These are phyloP conservation scores for Vigna radiata DNA, from an alignment of 306 rosid species.

Conservation along the genomic window DNA sequence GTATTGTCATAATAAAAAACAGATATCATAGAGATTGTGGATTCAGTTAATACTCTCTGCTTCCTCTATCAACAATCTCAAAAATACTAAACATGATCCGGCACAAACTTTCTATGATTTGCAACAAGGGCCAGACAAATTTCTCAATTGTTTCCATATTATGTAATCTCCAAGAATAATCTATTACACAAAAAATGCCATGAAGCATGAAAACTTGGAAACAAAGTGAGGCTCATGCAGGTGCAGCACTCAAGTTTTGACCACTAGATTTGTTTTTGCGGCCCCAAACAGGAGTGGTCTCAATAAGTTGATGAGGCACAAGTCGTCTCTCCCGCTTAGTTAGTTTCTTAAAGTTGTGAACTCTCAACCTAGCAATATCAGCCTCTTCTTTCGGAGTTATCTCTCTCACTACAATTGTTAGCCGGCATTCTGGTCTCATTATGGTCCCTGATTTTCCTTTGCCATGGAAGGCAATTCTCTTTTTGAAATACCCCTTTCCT, in stretches of 20 bases:
- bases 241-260: constrained; percentile 43
- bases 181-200: constrained; percentile 11
- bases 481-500: constrained; percentile 75
- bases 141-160: not conserved
- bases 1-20: no score
- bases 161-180: constrained; percentile 14
- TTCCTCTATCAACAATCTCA: no score
- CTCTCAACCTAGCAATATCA: constrained; percentile 81
- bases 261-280: constrained; percentile 63
- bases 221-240: constrained; percentile 45
- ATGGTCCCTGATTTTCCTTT: constrained; percentile 59
- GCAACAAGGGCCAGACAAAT: constrained; percentile 17
- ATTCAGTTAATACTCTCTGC: no score
- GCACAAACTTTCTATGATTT: constrained; percentile 29
- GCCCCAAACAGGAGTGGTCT: constrained; percentile 83
- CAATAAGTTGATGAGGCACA: constrained; percentile 92
- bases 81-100: not conserved
- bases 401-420: constrained; percentile 85
- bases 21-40: no score
- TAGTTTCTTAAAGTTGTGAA: constrained; percentile 73
- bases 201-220: constrained; percentile 15
- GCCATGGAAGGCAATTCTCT: constrained; percentile 60
- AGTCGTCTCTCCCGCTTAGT: constrained; percentile 73
- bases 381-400: constrained; percentile 90
- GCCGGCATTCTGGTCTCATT: constrained; percentile 77